Conservation (phyloP, 805 yeast species). For the Schwanniomyces yamadae region DNA sequence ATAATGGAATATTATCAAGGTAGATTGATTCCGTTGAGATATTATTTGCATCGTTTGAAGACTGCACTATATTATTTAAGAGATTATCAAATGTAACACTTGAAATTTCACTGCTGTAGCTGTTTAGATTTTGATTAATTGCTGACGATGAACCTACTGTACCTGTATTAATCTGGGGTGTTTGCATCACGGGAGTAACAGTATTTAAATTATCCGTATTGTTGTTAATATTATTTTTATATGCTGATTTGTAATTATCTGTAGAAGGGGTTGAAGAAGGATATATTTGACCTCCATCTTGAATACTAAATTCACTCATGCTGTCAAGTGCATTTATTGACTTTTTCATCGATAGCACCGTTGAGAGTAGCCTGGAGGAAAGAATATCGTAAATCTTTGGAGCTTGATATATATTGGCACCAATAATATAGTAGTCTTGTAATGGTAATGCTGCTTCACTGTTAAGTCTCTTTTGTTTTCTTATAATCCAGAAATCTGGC, state of each 20-base stretch:
- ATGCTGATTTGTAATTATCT: conserved; percentile 4
- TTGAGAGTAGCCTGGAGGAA: conserved; percentile 57
- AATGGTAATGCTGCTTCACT: conserved; percentile 53
- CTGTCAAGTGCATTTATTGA: conserved; percentile 32
- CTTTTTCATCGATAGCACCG: conserved; percentile 34
- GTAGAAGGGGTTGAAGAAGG: conserved; percentile 11
- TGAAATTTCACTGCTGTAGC: conserved; percentile 22
- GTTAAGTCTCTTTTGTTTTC: conserved; percentile 70
- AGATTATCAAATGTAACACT: conserved; percentile 32
- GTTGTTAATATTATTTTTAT: conserved; percentile 10
- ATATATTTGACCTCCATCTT: conserved; percentile 36
- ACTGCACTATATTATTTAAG: conserved; percentile 22
- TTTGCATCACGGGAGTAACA: conserved; percentile 12
- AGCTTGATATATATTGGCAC: conserved; percentile 90
- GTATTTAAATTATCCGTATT: conserved; percentile 10
- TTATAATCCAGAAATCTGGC: conserved; percentile 89
- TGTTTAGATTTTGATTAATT: conserved; percentile 1
- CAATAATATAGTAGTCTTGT: conserved; percentile 83
- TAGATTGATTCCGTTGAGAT: conserved; percentile 20
- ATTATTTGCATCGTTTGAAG: conserved; percentile 6
- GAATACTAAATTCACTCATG: conserved; percentile 31
- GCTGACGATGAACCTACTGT: conserved; percentile 5
- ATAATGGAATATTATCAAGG: conserved; percentile 38
- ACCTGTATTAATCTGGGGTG: conserved; percentile 14
- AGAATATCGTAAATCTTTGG: conserved; percentile 74